Base-by-base conservation (phyloP, 148 eudicot genomes). In the Fagopyrum tataricum region DNA sequence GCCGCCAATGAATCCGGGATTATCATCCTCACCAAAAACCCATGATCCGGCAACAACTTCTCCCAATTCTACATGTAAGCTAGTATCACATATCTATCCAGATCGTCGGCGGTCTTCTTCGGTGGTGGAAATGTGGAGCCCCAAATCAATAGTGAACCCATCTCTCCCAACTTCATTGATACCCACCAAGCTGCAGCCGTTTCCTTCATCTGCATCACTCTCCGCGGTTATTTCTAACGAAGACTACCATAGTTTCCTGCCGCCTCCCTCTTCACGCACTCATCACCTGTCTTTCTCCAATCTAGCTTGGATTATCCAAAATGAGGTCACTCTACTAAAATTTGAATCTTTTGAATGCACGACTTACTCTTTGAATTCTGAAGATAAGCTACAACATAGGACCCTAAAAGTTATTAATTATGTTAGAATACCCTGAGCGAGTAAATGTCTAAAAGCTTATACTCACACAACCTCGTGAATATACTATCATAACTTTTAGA, bases 21-120 rank as follows among this genome's bases (percentile, higher is more conserved):
- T 1, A 94, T 89, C 80, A 89, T 79, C 58, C 97, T 72, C 1
- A 94, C 74, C 1, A 97, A 97, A 13, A 88, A 94, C 0, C 98
- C 98, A 4, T 94, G 98, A 67, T 91, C 98, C 2, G 98, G 96
- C 10, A 51, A 6, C 48, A 94, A 76, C 0, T 26, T 48, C 52
- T 91, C 89, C 0, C 98, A 97, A 72, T 94, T 94, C 40, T 91
- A 97, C 96, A 88, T 89, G 79, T 88, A 95, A 0, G 98, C 97
- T 13, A 95, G 24, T 2, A 95, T 82, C n/a, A 95, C 86, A 64
- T 95, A 96, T 20, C 97, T 78, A 0, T 92, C 84, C 4, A 90
- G 88, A 58, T 95, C 98, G n/a, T n/a, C n/a, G n/a, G n/a, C n/a
- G n/a, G n/a, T n/a, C n/a, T n/a, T n/a, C n/a, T n/a, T n/a, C n/a